Evolutionary conservation across 768 basidiomycete species (phyloP).

Genomic region (Symmetrospora coprosmae): DNA sequence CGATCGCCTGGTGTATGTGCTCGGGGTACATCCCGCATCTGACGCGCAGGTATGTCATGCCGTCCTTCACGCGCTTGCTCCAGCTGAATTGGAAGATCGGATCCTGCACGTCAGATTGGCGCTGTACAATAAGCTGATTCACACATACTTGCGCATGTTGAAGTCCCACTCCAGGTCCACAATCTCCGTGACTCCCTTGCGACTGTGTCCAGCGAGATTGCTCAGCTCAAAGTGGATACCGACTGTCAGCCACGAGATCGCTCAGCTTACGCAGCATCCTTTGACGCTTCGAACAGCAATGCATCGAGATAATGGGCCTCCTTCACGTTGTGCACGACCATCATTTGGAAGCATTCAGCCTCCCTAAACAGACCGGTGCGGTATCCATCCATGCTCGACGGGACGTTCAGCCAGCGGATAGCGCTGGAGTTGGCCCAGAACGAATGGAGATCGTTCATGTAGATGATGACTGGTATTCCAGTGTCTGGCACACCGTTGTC

Average conservation of each 20-base stretch:
- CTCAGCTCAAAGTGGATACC: not conserved
- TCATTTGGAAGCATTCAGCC: conserved; percentile 27
- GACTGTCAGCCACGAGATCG: not conserved
- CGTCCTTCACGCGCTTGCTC: conserved; percentile 20
- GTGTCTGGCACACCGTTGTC: not conserved
- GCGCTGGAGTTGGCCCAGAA: conserved; percentile 27
- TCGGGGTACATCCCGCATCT: conserved; percentile 29
- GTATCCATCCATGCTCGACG: too few relatives aligned
- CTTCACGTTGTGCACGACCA: conserved; percentile 24
- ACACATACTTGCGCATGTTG: conserved; percentile 24
- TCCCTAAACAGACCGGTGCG: conserved; percentile 31
- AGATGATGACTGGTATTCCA: conserved; percentile 27
- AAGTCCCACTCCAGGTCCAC: conserved; percentile 33
- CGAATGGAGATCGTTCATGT: conserved; percentile 30
- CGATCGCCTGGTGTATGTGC: conserved; percentile 26
- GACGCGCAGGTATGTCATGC: conserved; percentile 25
- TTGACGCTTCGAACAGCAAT: conserved; percentile 23
- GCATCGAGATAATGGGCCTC: conserved; percentile 23
- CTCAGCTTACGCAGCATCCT: conserved; percentile 31
- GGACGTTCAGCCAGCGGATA: conserved; percentile 23
- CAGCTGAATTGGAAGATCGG: conserved; percentile 14
- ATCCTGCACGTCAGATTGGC: too few relatives aligned
- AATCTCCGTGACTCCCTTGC: conserved; percentile 31
- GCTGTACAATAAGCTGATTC: not conserved
- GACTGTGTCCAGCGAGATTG: conserved; percentile 2